Base-by-base conservation (phyloP, 306 rosid genomes). In the Fagus crenata region DNA sequence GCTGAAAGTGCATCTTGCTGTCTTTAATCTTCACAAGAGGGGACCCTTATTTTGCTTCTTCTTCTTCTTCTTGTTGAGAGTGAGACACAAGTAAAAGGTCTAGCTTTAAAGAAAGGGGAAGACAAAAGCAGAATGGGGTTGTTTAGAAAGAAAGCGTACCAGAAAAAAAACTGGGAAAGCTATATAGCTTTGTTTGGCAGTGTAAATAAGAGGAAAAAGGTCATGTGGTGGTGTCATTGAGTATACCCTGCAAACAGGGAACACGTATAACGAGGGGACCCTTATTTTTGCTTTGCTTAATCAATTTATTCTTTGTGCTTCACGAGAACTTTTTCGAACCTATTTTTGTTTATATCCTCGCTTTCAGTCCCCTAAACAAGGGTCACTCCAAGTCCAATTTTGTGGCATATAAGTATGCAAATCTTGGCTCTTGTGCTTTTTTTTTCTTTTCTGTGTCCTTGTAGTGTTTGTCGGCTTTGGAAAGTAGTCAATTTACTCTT, bases 231-330 rank as follows among this genome's bases (percentile, higher is more conserved):
- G 49, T 77, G 68, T 78, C 67, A 90, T 85, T 75, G 87, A 81
- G 89, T 78, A 72, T 77, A 80, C 79, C n/a, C 87, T 79, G 91
- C 88, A 88, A 87, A 89, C 85, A 89, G 43, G 90, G 90, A 89
- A 75, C 97, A 81, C 96, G 59, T 81, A 72, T 64, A 69, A 86
- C 93, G 89, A 90, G 91, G 64, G 54, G 9, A 69, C 75, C 32
- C 82, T 75, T 67, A 22, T 75, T 67, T 72, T 53, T 56, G 54
- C 76, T 22, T 81, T 37, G 32, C 51, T 78, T 65, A 71, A 58
- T 78, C 63, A 72, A 61, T 67, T 73, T 81, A 78, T 85, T 87
- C 81, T 86, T 74, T 87, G 85, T 84, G 88, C 49, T 88, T 87
- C 85, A 85, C 93, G 89, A 85, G 79, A 77, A 76, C 75, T 68